Evolutionary conservation across 164 flowering plant species (phyloP), one percentile per base, ranked within the genome.

Genomic region (Cinnamomum chago): DNA sequence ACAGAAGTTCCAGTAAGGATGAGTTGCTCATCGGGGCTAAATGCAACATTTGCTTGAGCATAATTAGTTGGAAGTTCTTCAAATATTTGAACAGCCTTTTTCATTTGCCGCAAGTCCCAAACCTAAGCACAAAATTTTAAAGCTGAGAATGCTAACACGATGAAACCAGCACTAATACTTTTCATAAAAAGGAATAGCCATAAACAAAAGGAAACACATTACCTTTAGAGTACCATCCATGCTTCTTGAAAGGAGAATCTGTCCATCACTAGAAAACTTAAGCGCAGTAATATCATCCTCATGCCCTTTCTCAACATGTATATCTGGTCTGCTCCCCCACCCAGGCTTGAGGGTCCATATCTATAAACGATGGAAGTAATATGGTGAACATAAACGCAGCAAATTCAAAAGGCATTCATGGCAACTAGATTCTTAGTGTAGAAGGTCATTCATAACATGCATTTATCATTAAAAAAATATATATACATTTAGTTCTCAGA

Each of bases 311-410:
- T 84, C 88, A 76, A 96, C 79, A 77, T 84, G 77, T 28, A 90
- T 81, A 77, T 96, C 98, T 73, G 99, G 99, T 76, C 98, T 88
- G 84, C 99, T 92, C 78, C 97, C 99, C 98, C 98, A 96, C 70
- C 97, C 99, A 77, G 99, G 92, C 84, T 90, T 96, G 72, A 91
- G 83, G 80, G 80, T 92, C 99, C 99, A 96, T 76, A 96, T 79
- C 98, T 96, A 81, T 50, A 68, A 67, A 67, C 50, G 62, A 78
- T 22, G 17, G n/a, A 66, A 47, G 64, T 28, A 17, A 11, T 65
- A 18, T 27, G 5, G 40, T 50, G 62, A 70, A 14, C 11, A 23
- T 20, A 68, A 40, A 14, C 1, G 33, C 47, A 18, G 55, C 20
- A 18, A 68, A n/a, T 7, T 55, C 60, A 17, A 55, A 55, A 14